Conservation (phyloP, 108 stramenopile genomes). For the Skeletonema grethae region DNA sequence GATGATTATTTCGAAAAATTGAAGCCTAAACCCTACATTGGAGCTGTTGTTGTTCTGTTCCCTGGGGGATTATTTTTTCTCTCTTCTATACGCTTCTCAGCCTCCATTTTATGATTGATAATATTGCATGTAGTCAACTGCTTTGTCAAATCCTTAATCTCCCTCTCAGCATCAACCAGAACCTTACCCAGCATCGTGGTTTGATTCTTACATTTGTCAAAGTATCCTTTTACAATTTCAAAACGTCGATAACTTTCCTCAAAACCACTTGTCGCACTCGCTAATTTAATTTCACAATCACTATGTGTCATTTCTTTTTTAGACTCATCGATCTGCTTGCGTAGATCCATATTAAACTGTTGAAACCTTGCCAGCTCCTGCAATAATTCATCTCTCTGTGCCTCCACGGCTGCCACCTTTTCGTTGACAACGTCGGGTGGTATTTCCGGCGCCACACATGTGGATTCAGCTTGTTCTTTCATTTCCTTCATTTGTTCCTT, state of each 20-base stretch:
- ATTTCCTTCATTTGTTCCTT: not conserved
- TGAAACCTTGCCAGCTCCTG: not conserved
- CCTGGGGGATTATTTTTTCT: too few relatives aligned
- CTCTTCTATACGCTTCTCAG: not conserved
- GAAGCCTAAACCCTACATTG: not conserved
- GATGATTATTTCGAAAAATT: not conserved
- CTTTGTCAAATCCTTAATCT: not conserved
- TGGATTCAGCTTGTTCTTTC: not conserved
- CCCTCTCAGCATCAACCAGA: not conserved
- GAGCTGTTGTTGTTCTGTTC: too few relatives aligned
- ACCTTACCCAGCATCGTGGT: not conserved
- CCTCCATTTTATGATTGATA: not conserved
- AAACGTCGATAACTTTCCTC: slow-evolving; percentile 3
- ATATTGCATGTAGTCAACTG: not conserved
- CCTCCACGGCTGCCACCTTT: not conserved
- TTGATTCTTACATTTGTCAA: not conserved
- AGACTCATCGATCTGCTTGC: not conserved
- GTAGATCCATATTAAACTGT: not conserved
- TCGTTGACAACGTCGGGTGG: not conserved
- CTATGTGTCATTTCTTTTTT: not conserved
- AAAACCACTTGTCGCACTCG: not conserved
- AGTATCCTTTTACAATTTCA: not conserved
- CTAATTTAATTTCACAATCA: not conserved
- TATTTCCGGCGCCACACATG: not conserved
- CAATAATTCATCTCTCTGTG: not conserved